These are phyloP conservation scores for Cystofilobasidium capitatum DNA, from an alignment of 768 basidiomycete genomes.

Conservation along the genomic window DNA sequence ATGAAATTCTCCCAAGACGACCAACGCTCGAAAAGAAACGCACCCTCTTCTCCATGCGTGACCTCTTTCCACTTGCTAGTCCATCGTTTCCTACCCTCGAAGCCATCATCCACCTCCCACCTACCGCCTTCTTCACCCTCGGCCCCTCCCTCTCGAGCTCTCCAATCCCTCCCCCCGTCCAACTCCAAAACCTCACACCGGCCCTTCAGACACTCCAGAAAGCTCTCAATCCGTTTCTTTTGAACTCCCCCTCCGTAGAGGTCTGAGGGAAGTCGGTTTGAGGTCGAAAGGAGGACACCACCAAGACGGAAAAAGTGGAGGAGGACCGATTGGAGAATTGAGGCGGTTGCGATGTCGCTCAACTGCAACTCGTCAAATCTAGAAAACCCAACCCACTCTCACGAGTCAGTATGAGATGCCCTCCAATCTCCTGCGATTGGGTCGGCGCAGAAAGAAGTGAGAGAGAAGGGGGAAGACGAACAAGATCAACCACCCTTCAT, in stretches of 20 bases:
- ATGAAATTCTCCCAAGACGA: too few species aligned
- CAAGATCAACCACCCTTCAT: slow-evolving; percentile 24
- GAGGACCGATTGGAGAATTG: slow-evolving; percentile 15
- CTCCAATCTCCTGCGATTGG: neutral
- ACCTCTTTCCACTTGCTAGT: neutral
- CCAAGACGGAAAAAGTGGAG: slow-evolving; percentile 19
- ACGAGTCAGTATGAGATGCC: neutral
- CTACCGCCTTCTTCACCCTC: neutral
- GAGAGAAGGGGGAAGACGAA: neutral
- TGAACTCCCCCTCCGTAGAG: slow-evolving; percentile 24
- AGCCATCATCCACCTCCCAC: neutral
- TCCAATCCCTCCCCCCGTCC: slow-evolving; percentile 23
- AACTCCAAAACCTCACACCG: slow-evolving; percentile 25
- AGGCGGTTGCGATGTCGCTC: slow-evolving; percentile 17
- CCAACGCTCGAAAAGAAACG: neutral
- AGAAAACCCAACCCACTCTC: neutral
- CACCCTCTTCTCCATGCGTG: neutral
- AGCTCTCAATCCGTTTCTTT: slow-evolving; percentile 20
- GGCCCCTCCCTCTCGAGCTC: neutral
- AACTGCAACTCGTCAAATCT: slow-evolving; percentile 16
- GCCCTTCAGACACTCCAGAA: slow-evolving; percentile 15
- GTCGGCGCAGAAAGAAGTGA: neutral
- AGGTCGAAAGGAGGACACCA: slow-evolving; percentile 24
- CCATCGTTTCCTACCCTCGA: neutral
- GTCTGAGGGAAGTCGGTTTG: slow-evolving; percentile 22